phyloP scores from a whole-genome alignment of 2,329 filamentous ascomycete species.

The Neophaeococcomyces aloes region DNA sequence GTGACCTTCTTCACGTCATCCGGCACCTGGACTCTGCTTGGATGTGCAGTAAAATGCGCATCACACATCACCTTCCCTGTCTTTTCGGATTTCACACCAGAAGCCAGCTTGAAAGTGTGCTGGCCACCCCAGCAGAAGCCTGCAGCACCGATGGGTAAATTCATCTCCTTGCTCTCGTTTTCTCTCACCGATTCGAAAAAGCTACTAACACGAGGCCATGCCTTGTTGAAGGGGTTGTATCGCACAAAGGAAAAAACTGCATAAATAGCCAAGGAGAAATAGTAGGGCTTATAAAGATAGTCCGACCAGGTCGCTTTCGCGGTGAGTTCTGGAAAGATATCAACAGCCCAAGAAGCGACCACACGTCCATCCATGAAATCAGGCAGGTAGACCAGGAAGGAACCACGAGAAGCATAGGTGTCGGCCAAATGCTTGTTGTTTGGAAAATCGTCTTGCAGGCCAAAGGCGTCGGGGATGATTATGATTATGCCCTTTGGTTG shows the following conservation, averaged over 20 bases:
- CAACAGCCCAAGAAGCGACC: background rate
- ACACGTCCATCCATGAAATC: constrained; percentile 44
- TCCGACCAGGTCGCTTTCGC: background rate
- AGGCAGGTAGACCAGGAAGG: constrained; percentile 43
- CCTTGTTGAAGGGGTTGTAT: constrained; percentile 20
- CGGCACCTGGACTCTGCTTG: constrained; percentile 39
- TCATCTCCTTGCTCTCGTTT: constrained; percentile 18
- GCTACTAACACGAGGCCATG: constrained; percentile 27
- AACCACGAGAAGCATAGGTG: constrained; percentile 41
- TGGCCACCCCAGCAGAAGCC: constrained; percentile 58
- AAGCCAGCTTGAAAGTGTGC: constrained; percentile 41
- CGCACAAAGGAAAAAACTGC: constrained; percentile 21
- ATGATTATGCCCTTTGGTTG: too few species aligned
- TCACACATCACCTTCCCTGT: constrained; percentile 35
- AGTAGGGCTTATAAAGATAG: constrained; percentile 13
- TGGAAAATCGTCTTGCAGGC: too few species aligned
- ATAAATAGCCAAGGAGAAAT: constrained; percentile 10
- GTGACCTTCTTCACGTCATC: constrained; percentile 33
- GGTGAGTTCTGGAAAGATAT: background rate
- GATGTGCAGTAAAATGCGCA: constrained; percentile 45
- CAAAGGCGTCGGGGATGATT: too few species aligned
- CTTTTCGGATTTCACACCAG: constrained; percentile 23
- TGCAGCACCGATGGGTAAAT: constrained; percentile 40
- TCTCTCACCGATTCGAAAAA: constrained; percentile 32
- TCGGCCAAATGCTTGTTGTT: too few species aligned